Evolutionary conservation across 1,284 basidiomycete species (phyloP).

Genomic region (Marasmius fiardii): DNA sequence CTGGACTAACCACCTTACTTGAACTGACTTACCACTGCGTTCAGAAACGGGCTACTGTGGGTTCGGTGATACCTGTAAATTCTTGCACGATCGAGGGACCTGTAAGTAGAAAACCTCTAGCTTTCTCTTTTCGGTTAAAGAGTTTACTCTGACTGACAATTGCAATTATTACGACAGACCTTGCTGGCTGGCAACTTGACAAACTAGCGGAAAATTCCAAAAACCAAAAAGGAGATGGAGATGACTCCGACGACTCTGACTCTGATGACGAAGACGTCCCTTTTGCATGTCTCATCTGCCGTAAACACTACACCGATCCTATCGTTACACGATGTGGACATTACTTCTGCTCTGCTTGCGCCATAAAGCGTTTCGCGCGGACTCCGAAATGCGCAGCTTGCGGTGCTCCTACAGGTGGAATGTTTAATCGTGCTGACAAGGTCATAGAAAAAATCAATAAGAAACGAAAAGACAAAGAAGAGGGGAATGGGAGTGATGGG

Average conservation of each 20-base stretch:
- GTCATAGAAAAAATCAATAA: constrained; percentile 76
- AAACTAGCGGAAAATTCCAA: constrained; percentile 69
- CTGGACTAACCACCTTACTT: constrained; percentile 7
- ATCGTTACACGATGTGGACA: constrained; percentile 96
- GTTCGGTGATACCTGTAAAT: constrained; percentile 98
- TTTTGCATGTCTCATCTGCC: constrained; percentile 95
- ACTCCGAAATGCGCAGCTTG: constrained; percentile 97
- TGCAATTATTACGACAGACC: constrained; percentile 53
- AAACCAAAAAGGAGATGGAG: constrained; percentile 57
- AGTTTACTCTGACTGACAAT: constrained; percentile 18
- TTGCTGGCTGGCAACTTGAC: constrained; percentile 98
- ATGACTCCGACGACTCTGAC: constrained; percentile 50
- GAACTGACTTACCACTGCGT: constrained; percentile 20
- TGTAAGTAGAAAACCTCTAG: constrained; percentile 47
- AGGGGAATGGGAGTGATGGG: constrained; percentile 40
- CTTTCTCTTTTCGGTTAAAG: constrained; percentile 8
- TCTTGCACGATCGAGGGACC: constrained; percentile 85
- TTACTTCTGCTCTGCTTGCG: constrained; percentile 95
- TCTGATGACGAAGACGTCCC: constrained; percentile 88
- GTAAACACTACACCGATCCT: constrained; percentile 92
- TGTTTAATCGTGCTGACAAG: constrained; percentile 90
- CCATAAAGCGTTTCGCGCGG: constrained; percentile 90
- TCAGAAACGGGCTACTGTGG: constrained; percentile 98
- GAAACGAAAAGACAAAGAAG: constrained; percentile 48
- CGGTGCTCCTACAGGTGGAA: constrained; percentile 87